Conservation (phyloP, 192 early-diverging fungal species). For the Backusella tuberculispora region DNA sequence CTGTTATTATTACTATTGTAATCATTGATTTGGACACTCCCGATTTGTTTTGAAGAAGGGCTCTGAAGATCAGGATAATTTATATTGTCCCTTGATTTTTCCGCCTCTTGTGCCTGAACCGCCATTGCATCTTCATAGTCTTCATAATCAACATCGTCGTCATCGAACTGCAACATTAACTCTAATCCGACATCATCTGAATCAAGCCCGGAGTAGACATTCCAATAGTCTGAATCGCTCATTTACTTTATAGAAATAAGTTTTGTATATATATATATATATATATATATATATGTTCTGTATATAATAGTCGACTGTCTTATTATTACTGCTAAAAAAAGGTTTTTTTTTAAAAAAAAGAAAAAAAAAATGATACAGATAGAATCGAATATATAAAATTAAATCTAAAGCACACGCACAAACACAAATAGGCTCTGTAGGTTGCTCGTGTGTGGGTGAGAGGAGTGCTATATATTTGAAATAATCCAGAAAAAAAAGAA, state of each 20-base stretch:
- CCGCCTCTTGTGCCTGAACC: conserved; percentile 2
- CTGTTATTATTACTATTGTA: not conserved
- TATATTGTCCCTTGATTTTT: not conserved
- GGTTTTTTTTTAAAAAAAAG: no score
- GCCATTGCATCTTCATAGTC: conserved; percentile 7
- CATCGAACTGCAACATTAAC: not conserved
- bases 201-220: not conserved
- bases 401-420: no score
- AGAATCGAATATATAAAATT: no score
- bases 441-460: no score
- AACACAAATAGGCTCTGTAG: no score
- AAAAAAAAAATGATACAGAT: no score
- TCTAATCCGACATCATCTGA: not conserved
- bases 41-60: not conserved
- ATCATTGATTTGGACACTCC: conserved; percentile 6
- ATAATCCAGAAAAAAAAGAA: no score
- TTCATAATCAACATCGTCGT: not conserved
- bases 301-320: no score
- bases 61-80: not conserved
- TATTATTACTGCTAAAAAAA: no score
- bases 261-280: not conserved
- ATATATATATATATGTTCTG: no score
- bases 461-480: no score
- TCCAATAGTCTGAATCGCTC: conserved; percentile 2
- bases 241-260: not conserved